Conservation (phyloP, 2,329 filamentous ascomycete genomes). For the Hyphodiscus sp. region DNA sequence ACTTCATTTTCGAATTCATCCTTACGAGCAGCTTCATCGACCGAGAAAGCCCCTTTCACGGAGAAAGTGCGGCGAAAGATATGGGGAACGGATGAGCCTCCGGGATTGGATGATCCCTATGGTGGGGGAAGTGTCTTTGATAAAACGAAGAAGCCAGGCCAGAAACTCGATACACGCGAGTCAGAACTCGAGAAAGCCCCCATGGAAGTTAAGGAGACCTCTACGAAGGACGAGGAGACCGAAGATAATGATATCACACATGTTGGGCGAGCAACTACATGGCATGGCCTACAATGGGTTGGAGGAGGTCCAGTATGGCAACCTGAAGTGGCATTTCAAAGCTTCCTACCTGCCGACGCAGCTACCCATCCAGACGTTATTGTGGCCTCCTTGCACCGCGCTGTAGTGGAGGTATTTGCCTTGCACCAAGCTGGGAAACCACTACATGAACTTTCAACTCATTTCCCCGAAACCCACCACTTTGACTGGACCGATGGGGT, state of each 20-base stretch:
- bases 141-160: conserved; percentile 13
- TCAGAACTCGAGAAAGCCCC: background rate
- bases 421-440: conserved; percentile 37
- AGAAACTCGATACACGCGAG: background rate
- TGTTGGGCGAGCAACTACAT: background rate
- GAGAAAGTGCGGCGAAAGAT: conserved; percentile 41
- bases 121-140: conserved; percentile 30
- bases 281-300: background rate
- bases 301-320: conserved; percentile 13
- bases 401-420: conserved; percentile 49
- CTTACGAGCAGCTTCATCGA: conserved; percentile 7
- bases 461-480: conserved; percentile 6
- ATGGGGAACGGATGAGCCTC: conserved; percentile 44
- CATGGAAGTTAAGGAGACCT: conserved; percentile 4
- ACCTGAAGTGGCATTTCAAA: conserved; percentile 33
- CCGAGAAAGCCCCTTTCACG: conserved; percentile 29
- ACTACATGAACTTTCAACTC: conserved; percentile 16
- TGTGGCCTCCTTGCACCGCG: conserved; percentile 43
- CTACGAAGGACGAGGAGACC: conserved; percentile 1
- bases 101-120: conserved; percentile 42
- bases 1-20: conserved; percentile 26
- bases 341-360: conserved; percentile 35
- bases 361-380: conserved; percentile 31
- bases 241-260: conserved; percentile 6
- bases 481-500: conserved; percentile 17